Conservation (phyloP, 2,329 filamentous ascomycete species). For the Ophidiomyces ophidiicola region DNA sequence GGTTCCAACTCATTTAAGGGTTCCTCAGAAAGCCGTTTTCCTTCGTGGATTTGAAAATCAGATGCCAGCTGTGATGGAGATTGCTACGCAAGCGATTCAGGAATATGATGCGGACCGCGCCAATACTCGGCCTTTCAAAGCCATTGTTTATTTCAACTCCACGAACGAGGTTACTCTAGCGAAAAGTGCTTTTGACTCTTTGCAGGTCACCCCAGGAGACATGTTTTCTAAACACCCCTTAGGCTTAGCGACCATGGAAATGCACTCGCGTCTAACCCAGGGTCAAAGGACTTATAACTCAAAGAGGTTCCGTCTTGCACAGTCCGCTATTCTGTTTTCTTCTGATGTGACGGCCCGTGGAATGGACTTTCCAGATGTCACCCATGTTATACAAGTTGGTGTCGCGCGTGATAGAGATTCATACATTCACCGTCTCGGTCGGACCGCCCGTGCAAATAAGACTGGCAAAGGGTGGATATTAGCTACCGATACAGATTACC, state of each 20-base stretch:
- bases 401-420: conserved; percentile 52
- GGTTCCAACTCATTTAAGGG: conserved; percentile 66
- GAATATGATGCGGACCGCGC: conserved; percentile 27
- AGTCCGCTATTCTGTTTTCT: conserved; percentile 56
- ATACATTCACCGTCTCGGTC: conserved; percentile 66
- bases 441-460: conserved; percentile 57
- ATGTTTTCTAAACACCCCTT: conserved; percentile 22
- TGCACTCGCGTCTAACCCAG: conserved; percentile 72
- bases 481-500: conserved; percentile 41
- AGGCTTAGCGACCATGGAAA: conserved; percentile 40
- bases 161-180: conserved; percentile 60
- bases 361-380: conserved; percentile 72
- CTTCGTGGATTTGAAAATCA: conserved; percentile 61
- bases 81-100: conserved; percentile 51
- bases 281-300: conserved; percentile 54
- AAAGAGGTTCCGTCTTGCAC: conserved; percentile 55
- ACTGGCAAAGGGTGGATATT: conserved; percentile 52
- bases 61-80: conserved; percentile 64
- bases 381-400: conserved; percentile 66
- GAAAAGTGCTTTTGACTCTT: conserved; percentile 44
- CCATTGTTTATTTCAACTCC: conserved; percentile 83
- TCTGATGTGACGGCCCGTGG: conserved; percentile 71
- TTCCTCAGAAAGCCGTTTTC: conserved; percentile 66
- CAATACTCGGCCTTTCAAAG: conserved; percentile 63
- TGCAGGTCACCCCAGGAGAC: conserved; percentile 29